A percentile compares a stretch with the other conserved stretches of the same genome.
Conservation (phyloP, 2,329 filamentous ascomycete genomes). For the Pseudogymnoascus sp. region DNA sequence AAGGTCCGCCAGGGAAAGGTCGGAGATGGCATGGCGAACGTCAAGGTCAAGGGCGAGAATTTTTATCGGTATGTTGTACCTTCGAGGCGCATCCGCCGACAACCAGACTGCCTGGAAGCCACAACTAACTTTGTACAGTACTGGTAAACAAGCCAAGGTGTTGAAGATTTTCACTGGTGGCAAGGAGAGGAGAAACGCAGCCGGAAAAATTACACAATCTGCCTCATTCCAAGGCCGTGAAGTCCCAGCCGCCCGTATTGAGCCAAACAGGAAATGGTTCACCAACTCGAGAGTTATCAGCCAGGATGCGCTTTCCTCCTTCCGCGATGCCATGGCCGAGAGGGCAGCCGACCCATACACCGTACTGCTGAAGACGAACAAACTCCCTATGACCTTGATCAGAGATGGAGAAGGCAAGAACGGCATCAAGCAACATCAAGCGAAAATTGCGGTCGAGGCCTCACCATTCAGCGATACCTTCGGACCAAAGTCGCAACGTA, state of each 20-base stretch:
- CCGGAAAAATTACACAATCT: conserved; percentile 76
- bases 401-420: conserved; percentile 69
- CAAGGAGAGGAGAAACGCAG: conserved; percentile 70
- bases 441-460: conserved; percentile 87
- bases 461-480: conserved; percentile 84
- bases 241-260: conserved; percentile 73
- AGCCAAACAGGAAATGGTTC: conserved; percentile 98
- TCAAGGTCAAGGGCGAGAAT: conserved; percentile 93
- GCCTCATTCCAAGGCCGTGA: conserved; percentile 80
- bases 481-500: conserved; percentile 86
- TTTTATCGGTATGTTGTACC: conserved; percentile 67
- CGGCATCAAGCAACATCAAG: conserved; percentile 83
- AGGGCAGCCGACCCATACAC: conserved; percentile 85
- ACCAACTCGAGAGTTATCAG: conserved; percentile 85
- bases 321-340: conserved; percentile 87
- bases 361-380: conserved; percentile 93
- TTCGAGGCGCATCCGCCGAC: background rate
- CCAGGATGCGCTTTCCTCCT: conserved; percentile 77
- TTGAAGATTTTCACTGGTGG: conserved; percentile 89
- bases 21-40: conserved; percentile 81
- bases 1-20: conserved; percentile 78
- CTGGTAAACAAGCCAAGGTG: conserved; percentile 80
- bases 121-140: conserved; percentile 28
- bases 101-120: background rate
- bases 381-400: conserved; percentile 92